phyloP scores from a whole-genome alignment of 352 stramenopile genomes.

The Phytophthora lateralis region DNA sequence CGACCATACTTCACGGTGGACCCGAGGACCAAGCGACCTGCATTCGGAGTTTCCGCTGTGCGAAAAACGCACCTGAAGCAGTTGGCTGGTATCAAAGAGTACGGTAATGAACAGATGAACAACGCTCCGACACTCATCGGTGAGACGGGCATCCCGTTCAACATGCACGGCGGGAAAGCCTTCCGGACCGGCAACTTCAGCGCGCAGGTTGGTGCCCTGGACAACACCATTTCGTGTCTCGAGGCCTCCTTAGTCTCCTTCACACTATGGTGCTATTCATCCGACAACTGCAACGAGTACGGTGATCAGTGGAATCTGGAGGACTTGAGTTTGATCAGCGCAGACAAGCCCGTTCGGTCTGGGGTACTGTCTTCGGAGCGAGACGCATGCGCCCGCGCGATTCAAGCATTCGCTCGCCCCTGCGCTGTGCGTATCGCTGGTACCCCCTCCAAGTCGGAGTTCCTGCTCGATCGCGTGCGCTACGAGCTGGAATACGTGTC shows the following conservation, averaged over 20 bases:
- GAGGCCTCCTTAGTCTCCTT: constrained; percentile 78
- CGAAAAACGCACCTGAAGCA: constrained; percentile 62
- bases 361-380: constrained; percentile 23
- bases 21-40: constrained; percentile 58
- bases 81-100: constrained; percentile 59
- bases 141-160: constrained; percentile 75
- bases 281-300: constrained; percentile 75
- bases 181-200: constrained; percentile 56
- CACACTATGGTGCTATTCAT: constrained; percentile 91
- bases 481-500: constrained; percentile 69
- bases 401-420: constrained; percentile 71
- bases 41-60: constrained; percentile 69
- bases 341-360: constrained; percentile 38
- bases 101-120: constrained; percentile 55
- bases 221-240: constrained; percentile 70
- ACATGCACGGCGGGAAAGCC: constrained; percentile 52
- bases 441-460: constrained; percentile 61
- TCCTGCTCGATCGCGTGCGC: constrained; percentile 48
- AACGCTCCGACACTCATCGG: constrained; percentile 68
- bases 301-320: constrained; percentile 90
- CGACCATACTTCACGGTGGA: constrained; percentile 80
- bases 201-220: constrained; percentile 53
- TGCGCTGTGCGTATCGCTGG: constrained; percentile 74
- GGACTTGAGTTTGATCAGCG: constrained; percentile 83
- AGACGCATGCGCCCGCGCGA: constrained; percentile 46